Evolutionary conservation across 1,284 basidiomycete species (phyloP).

Genomic region (Papiliotrema nemorosa): DNA sequence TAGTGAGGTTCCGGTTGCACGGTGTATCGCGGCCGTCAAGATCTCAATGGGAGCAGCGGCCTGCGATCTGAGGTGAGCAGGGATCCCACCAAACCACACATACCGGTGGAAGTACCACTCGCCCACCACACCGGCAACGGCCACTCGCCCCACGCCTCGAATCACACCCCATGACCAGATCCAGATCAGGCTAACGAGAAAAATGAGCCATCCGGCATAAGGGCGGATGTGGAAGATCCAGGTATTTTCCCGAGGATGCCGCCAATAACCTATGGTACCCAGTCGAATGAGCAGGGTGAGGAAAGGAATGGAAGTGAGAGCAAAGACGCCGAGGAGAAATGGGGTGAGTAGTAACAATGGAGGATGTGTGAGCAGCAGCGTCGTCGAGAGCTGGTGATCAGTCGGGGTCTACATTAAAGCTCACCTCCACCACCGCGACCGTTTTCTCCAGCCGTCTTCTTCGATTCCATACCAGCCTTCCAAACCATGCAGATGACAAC

Average conservation of each 20-base stretch:
- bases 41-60: constrained; percentile 56
- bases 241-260: constrained; percentile 45
- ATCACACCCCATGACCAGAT: constrained; percentile 88
- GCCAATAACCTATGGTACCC: constrained; percentile 66
- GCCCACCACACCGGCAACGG: constrained; percentile 77
- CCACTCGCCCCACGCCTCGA: constrained; percentile 72
- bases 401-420: constrained; percentile 4
- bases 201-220: constrained; percentile 81
- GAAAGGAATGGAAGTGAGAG: constrained; percentile 77
- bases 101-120: constrained; percentile 89
- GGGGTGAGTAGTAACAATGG: constrained; percentile 78
- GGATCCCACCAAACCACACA: constrained; percentile 30
- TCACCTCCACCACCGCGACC: constrained; percentile 66
- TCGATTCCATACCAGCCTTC: constrained; percentile 63
- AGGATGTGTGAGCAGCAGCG: constrained; percentile 71
- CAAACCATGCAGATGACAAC: constrained; percentile 65
- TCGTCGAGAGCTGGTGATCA: constrained; percentile 60
- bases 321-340: constrained; percentile 65
- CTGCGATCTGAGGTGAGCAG: constrained; percentile 51
- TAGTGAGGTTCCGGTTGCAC: constrained; percentile 74
- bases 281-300: constrained; percentile 77
- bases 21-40: constrained; percentile 71
- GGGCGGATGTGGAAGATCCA: constrained; percentile 69
- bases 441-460: constrained; percentile 60
- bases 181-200: constrained; percentile 67